These are phyloP conservation scores for Trametes cinnabarina DNA, from an alignment of 768 basidiomycete species.

Conservation along the genomic window DNA sequence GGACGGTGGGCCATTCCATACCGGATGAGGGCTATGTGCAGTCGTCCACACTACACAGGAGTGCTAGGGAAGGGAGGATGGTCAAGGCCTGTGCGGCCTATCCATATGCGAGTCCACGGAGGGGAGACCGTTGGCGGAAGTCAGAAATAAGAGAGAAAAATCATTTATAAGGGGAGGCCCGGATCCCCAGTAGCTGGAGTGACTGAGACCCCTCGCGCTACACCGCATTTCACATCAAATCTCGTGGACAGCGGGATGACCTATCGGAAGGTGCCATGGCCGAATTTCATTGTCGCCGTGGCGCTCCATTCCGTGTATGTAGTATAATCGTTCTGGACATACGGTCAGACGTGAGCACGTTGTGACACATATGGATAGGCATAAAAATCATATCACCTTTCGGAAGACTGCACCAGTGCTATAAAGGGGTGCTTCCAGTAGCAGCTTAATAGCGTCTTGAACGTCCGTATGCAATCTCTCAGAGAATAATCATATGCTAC, in stretches of 20 bases:
- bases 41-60: neutral
- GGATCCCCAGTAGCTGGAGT: neutral
- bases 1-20: neutral
- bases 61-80: neutral
- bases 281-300: too few relatives aligned
- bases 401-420: too few relatives aligned
- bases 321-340: too few relatives aligned
- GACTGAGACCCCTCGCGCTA: neutral
- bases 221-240: neutral
- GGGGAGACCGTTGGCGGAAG: neutral
- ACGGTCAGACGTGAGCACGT: too few relatives aligned
- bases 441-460: too few relatives aligned
- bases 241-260: neutral
- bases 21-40: neutral
- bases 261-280: neutral
- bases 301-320: neutral
- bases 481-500: too few relatives aligned
- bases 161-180: neutral
- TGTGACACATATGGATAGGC: too few relatives aligned
- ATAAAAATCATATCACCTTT: too few relatives aligned
- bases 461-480: too few relatives aligned
- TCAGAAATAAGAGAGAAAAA: neutral
- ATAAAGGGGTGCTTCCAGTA: too few relatives aligned
- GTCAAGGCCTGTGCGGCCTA: neutral
- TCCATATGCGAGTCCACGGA: neutral